Evolutionary conservation across 257 asterid species (phyloP).

Genomic region (Echium plantagineum): DNA sequence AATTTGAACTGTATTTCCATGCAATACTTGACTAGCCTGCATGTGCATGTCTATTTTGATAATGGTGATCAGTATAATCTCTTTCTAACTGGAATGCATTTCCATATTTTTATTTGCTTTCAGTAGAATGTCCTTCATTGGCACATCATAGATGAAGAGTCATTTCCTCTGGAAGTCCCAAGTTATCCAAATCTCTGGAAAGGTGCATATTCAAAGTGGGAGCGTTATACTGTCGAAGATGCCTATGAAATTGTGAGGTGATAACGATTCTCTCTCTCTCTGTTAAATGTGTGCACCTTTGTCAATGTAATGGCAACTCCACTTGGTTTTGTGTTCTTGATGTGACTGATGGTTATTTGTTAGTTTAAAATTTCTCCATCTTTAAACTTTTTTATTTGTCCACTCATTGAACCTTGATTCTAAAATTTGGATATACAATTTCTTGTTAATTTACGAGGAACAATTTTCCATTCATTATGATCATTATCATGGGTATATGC

Average conservation of each 20-base stretch:
- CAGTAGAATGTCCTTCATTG: slow-evolving; percentile 92
- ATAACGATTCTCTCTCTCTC: slow-evolving; percentile 14
- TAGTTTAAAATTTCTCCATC: no score
- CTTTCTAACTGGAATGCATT: slow-evolving; percentile 4
- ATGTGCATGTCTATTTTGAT: background rate
- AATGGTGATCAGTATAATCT: background rate
- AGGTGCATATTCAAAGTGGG: slow-evolving; percentile 86
- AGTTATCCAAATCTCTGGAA: slow-evolving; percentile 80
- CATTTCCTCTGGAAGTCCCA: slow-evolving; percentile 95
- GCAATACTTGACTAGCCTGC: background rate
- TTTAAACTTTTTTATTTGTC: background rate
- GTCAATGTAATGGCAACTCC: background rate
- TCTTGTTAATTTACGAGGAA: background rate
- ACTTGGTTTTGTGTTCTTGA: background rate
- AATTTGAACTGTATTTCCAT: background rate
- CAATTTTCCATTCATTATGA: no score
- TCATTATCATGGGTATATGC: no score
- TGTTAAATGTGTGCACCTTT: background rate
- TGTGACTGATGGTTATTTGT: background rate
- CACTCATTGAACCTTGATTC: slow-evolving; percentile 2
- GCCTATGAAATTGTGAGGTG: slow-evolving; percentile 78
- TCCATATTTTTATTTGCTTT: slow-evolving; percentile 32
- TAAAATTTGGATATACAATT: slow-evolving; percentile 10
- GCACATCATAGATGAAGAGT: slow-evolving; percentile 95
- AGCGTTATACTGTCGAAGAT: slow-evolving; percentile 76